Base-by-base conservation (phyloP, 192 early-diverging fungal species). In the Mortierella alpina region DNA sequence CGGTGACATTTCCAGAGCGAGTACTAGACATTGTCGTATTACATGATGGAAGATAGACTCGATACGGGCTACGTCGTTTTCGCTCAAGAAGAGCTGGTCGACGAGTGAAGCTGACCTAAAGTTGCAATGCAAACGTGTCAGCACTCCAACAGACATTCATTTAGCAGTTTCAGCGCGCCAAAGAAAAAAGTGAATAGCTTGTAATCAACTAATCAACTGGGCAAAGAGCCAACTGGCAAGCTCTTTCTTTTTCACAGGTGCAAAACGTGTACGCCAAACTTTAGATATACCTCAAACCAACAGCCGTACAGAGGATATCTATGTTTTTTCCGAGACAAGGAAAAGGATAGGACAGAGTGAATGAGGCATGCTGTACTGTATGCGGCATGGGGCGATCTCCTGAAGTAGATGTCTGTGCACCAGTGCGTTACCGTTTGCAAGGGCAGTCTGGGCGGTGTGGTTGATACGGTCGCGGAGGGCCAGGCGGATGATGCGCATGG, bases 41-140 rank as follows among this genome's bases (percentile, higher is more conserved):
- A 66, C 72, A 18, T 74, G 72, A 22, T 74, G 72, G 55, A 74
- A 74, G 5, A 74, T 22, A 45, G 72, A 74, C 51, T 74, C 64
- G 39, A 74, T 60, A 8, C 72, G 63, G 0, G 60, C 58, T 22
- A 74, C 31, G 23, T 74, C 72, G 63, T 61, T 66, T 44, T 59
- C 41, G 15, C n/a, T 54, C 64, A 67, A 20, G 50, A 51, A 67
- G 12, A 74, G 56, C 40, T 74, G 72, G 17, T 74, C 72, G 40
- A 74, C 44, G 4, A 74, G 51, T 10, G 65, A 66, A 1, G 72
- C 72, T 2, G 72, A 52, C 55, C 72, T 74, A 51, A 14, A 31
- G 52, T 51, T 40, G 9, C 11, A 31, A 55, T 14, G 45, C 17
- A 63, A 47, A 4, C n/a, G 31, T 31, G 31, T 31, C 31, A 31